A percentile compares a stretch with the other conserved stretches of the same genome.
phyloP scores from a whole-genome alignment of 176 grass and related monocot species.

The Cocos nucifera region DNA sequence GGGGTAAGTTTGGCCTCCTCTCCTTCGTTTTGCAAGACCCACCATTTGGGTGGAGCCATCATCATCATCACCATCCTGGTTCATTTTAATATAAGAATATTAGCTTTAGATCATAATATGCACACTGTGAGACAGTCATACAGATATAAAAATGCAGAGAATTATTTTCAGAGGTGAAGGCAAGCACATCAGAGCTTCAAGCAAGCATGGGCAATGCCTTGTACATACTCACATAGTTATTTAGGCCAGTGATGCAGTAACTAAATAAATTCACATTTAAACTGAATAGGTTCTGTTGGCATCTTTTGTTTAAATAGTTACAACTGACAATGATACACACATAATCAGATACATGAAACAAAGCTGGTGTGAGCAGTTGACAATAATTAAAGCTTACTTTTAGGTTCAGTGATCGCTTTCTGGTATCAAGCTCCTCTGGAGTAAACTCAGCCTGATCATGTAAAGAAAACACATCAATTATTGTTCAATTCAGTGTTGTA shows the following conservation, averaged over 20 bases:
- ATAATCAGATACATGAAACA: too few relatives aligned
- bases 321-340: too few relatives aligned
- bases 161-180: too few relatives aligned
- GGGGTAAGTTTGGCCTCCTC: constrained; percentile 38
- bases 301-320: too few relatives aligned
- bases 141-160: too few relatives aligned
- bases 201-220: too few relatives aligned
- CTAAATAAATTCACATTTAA: not conserved
- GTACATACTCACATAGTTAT: not conserved
- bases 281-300: not conserved
- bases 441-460: constrained; percentile 60
- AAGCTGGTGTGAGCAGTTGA: too few relatives aligned
- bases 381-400: constrained; percentile 34
- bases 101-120: not conserved
- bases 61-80: constrained; percentile 43
- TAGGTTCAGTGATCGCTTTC: constrained; percentile 44
- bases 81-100: constrained; percentile 6
- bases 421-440: constrained; percentile 50
- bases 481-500: too few relatives aligned
- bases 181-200: too few relatives aligned
- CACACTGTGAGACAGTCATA: not conserved
- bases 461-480: not conserved
- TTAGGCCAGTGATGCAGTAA: not conserved
- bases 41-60: constrained; percentile 17
- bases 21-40: constrained; percentile 22